phyloP scores from a whole-genome alignment of 2,329 filamentous ascomycete species.

The Cladosporium phlei region DNA sequence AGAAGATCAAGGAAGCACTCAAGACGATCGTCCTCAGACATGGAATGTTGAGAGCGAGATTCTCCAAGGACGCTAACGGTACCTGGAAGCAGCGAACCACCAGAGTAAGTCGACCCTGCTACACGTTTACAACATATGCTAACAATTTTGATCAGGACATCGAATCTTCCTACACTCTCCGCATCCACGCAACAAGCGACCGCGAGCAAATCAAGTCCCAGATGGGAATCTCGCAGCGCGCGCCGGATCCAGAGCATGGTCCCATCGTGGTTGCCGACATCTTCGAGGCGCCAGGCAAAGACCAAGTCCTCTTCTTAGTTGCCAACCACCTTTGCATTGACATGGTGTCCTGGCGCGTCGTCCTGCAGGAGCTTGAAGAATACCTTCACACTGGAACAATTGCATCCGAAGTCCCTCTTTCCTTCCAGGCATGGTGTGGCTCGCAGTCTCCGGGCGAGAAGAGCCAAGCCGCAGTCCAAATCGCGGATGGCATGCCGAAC shows the following conservation, averaged over 20 bases:
- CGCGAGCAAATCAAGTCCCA: slow-evolving; percentile 5
- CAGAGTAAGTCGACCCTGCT: background rate
- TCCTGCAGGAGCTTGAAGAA: slow-evolving; percentile 9
- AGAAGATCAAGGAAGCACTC: slow-evolving; percentile 4
- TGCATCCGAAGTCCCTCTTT: slow-evolving; percentile 7
- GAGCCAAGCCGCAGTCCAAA: background rate
- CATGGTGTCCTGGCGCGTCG: slow-evolving; percentile 10
- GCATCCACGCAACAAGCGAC: slow-evolving; percentile 6
- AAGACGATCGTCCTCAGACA: slow-evolving; percentile 8
- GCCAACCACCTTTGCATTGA: slow-evolving; percentile 11
- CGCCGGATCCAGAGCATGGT: slow-evolving; percentile 5
- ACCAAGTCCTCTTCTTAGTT: slow-evolving; percentile 9
- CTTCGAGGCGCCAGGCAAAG: slow-evolving; percentile 7
- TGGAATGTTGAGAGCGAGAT: slow-evolving; percentile 10
- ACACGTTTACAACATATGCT: background rate
- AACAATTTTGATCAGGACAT: background rate
- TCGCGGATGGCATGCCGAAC: slow-evolving; percentile 4
- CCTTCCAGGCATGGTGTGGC: slow-evolving; percentile 10
- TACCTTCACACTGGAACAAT: slow-evolving; percentile 5
- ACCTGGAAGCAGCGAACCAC: slow-evolving; percentile 11
- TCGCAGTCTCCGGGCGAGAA: slow-evolving; percentile 7
- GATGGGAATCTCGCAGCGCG: slow-evolving; percentile 8
- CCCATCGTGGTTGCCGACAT: slow-evolving; percentile 9
- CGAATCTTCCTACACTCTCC: slow-evolving; percentile 1
- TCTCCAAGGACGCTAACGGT: slow-evolving; percentile 2